Conservation (phyloP, 192 early-diverging fungal genomes). For the Gaertneriomyces semiglobifer region DNA sequence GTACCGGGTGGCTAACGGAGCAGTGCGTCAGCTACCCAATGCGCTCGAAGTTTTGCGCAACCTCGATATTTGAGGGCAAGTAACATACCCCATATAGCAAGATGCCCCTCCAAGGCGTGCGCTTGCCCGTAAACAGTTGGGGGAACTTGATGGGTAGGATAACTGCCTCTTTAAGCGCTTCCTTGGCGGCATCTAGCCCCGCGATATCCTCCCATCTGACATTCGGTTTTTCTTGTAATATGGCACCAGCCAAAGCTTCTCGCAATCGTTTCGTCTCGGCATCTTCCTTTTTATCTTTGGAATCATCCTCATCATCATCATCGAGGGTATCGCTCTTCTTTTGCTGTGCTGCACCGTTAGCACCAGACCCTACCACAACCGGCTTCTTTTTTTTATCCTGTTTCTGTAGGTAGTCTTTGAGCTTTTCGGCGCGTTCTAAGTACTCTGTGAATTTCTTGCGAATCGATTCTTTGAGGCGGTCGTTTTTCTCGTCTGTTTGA, state of each 20-base stretch:
- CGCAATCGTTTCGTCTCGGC: slow-evolving; percentile 75
- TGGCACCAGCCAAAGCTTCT: slow-evolving; percentile 64
- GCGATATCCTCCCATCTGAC: slow-evolving; percentile 97
- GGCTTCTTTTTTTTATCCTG: slow-evolving; percentile 73
- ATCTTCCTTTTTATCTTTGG: slow-evolving; percentile 61
- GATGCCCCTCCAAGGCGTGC: slow-evolving; percentile 96
- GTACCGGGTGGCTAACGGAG: slow-evolving; percentile 83
- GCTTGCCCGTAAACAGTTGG: slow-evolving; percentile 91
- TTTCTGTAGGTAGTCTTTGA: slow-evolving; percentile 81
- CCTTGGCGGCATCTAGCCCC: slow-evolving; percentile 91
- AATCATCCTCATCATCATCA: slow-evolving; percentile 53
- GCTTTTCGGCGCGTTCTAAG: slow-evolving; percentile 86
- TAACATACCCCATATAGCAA: slow-evolving; percentile 78
- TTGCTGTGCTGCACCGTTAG: slow-evolving; percentile 18
- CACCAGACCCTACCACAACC: slow-evolving; percentile 52
- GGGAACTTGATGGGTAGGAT: slow-evolving; percentile 98
- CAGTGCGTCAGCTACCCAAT: neutral
- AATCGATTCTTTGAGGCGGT: slow-evolving; percentile 75
- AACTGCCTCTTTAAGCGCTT: slow-evolving; percentile 96
- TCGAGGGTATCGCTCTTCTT: slow-evolving; percentile 34
- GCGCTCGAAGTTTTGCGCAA: neutral
- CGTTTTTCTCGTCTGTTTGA: slow-evolving; percentile 87
- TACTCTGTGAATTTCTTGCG: slow-evolving; percentile 91
- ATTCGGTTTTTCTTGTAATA: slow-evolving; percentile 94
- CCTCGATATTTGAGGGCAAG: neutral